A percentile compares a stretch with the other conserved stretches of the same genome.
These are phyloP conservation scores for Aspergillus phoenicis DNA, from an alignment of 2,329 filamentous ascomycete genomes.

Conservation along the genomic window DNA sequence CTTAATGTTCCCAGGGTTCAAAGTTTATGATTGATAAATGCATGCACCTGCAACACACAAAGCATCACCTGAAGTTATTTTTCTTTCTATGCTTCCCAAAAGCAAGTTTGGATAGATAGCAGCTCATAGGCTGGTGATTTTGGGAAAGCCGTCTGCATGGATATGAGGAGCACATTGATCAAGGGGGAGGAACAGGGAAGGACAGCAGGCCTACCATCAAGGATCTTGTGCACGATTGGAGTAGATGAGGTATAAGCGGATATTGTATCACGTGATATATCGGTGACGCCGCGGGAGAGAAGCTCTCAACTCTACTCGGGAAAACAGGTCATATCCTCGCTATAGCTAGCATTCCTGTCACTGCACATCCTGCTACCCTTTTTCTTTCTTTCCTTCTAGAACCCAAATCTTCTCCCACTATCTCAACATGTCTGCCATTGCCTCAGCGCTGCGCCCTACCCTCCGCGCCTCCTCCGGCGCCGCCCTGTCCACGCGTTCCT, in stretches of 20 bases:
- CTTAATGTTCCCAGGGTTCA: slow-evolving; percentile 1
- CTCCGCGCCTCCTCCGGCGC: slow-evolving; percentile 48
- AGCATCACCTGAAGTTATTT: slow-evolving; percentile 1
- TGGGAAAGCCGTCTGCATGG: too few relatives aligned
- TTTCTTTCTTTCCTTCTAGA: background rate
- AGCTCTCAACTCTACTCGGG: background rate
- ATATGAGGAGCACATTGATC: too few relatives aligned
- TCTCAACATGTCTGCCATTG: slow-evolving; percentile 46
- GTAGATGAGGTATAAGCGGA: background rate
- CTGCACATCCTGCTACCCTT: background rate
- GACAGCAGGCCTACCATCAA: too few relatives aligned
- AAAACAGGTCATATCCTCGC: background rate
- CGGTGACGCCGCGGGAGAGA: background rate
- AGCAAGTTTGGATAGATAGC: background rate
- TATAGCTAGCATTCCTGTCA: background rate
- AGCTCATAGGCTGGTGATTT: background rate
- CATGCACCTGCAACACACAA: slow-evolving; percentile 11
- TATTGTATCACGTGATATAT: background rate
- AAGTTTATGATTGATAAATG: slow-evolving; percentile 18
- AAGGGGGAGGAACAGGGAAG: background rate
- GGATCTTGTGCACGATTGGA: too few relatives aligned
- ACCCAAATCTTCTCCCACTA: background rate
- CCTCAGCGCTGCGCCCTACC: slow-evolving; percentile 56
- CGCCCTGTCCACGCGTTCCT: slow-evolving; percentile 62
- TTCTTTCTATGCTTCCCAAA: background rate